Percentiles rank a stretch among this genome's conserved stretches.
Conservation (phyloP, 352 stramenopile species). For the Aphanomyces astaci region DNA sequence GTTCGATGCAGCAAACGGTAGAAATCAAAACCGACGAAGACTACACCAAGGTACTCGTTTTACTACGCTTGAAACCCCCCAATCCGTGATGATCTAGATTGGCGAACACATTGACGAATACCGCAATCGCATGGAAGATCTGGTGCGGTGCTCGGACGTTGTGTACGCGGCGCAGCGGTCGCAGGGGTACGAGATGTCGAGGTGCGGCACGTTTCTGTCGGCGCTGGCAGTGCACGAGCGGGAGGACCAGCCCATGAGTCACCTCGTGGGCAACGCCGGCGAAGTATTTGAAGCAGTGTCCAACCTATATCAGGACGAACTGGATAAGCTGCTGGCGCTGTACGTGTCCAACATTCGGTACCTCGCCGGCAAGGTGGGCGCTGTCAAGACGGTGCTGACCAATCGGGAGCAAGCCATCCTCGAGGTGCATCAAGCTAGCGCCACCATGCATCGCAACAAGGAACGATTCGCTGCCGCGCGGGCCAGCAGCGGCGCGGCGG, state of each 20-base stretch:
- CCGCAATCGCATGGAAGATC: conserved; percentile 70
- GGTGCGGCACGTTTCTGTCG: conserved; percentile 77
- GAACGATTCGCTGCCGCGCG: conserved; percentile 76
- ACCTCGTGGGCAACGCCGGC: conserved; percentile 52
- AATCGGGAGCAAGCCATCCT: conserved; percentile 80
- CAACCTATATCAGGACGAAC: conserved; percentile 81
- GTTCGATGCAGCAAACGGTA: conserved; percentile 59
- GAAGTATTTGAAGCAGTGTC: conserved; percentile 81
- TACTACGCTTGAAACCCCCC: not conserved
- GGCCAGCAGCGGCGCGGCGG: conserved; percentile 72
- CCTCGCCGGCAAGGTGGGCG: conserved; percentile 74
- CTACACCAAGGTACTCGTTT: conserved; percentile 50
- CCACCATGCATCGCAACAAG: conserved; percentile 85
- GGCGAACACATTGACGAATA: conserved; percentile 82
- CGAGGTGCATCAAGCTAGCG: conserved; percentile 83
- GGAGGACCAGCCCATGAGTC: conserved; percentile 61
- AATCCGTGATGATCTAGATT: conserved; percentile 41
- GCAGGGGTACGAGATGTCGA: conserved; percentile 81
- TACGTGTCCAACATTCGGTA: conserved; percentile 84
- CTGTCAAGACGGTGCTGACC: conserved; percentile 82
- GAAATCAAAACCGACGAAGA: conserved; percentile 83
- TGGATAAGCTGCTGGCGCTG: conserved; percentile 77
- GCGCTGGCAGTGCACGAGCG: conserved; percentile 70
- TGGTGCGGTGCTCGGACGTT: conserved; percentile 73
- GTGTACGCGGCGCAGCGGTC: conserved; percentile 69